Evolutionary conservation across 140 eudicot genomes (phyloP).

Genomic region (Flaveria floridana): DNA sequence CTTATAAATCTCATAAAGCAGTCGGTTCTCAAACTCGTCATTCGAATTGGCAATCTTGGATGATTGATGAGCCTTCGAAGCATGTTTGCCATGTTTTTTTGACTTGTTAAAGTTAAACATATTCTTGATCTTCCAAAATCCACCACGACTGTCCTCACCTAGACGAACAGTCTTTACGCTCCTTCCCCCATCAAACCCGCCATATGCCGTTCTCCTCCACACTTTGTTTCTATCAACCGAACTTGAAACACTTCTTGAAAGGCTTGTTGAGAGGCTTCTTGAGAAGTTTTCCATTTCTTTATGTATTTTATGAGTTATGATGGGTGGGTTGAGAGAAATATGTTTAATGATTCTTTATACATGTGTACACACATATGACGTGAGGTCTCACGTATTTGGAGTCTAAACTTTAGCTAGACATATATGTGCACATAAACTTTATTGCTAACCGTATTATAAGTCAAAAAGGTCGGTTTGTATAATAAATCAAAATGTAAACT

Average conservation of each 20-base stretch:
- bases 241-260: slow-evolving; percentile 35
- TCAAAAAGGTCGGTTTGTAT: not conserved
- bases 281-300: slow-evolving; percentile 34
- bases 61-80: slow-evolving; percentile 23
- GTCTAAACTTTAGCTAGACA: not conserved
- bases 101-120: slow-evolving; percentile 18
- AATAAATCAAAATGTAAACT: not conserved
- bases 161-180: slow-evolving; percentile 31
- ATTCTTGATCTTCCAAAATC: slow-evolving; percentile 28
- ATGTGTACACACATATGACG: not conserved
- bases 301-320: slow-evolving; percentile 1
- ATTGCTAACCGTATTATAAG: not conserved
- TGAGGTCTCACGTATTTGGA: not conserved
- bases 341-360: slow-evolving; percentile 16
- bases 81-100: not conserved
- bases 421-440: no score
- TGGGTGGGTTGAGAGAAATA: slow-evolving; percentile 20
- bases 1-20: slow-evolving; percentile 34
- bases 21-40: slow-evolving; percentile 29
- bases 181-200: slow-evolving; percentile 34
- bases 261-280: slow-evolving; percentile 22
- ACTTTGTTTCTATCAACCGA: slow-evolving; percentile 24
- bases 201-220: slow-evolving; percentile 28
- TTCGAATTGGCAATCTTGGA: slow-evolving; percentile 29
- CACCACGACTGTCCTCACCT: slow-evolving; percentile 23